Conservation (phyloP, 2,329 filamentous ascomycete species). For the Blumeria graminis region DNA sequence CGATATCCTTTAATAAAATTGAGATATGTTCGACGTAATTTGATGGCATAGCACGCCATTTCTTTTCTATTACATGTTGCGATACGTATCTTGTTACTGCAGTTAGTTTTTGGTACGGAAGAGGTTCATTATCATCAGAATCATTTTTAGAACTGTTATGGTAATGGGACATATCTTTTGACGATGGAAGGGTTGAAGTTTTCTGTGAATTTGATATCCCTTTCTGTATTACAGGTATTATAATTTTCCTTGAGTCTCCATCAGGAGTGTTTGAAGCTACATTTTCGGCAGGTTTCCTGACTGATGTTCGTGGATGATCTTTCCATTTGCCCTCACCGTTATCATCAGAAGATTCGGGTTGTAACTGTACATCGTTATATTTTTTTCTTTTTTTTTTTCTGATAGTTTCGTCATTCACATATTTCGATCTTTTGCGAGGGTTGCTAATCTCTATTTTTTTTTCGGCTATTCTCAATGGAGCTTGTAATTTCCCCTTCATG, state of each 20-base stretch:
- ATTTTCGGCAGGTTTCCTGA: background rate
- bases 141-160: slow-evolving; percentile 1
- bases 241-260: background rate
- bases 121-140: slow-evolving; percentile 4
- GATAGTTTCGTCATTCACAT: background rate
- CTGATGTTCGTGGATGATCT: background rate
- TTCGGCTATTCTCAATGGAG: background rate
- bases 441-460: background rate
- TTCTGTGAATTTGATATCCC: too few relatives aligned
- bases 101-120: slow-evolving; percentile 25
- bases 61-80: slow-evolving; percentile 39
- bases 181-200: too few relatives aligned
- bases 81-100: slow-evolving; percentile 28
- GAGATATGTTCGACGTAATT: slow-evolving; percentile 30
- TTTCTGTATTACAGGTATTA: background rate
- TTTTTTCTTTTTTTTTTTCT: background rate
- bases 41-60: slow-evolving; percentile 35
- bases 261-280: background rate
- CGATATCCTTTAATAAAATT: slow-evolving; percentile 30
- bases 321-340: background rate
- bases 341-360: too few relatives aligned
- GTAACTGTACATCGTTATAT: background rate
- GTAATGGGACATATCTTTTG: background rate
- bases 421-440: background rate
- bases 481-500: background rate